phyloP scores from a whole-genome alignment of 805 yeast species.

The Starmerella stigmatis region DNA sequence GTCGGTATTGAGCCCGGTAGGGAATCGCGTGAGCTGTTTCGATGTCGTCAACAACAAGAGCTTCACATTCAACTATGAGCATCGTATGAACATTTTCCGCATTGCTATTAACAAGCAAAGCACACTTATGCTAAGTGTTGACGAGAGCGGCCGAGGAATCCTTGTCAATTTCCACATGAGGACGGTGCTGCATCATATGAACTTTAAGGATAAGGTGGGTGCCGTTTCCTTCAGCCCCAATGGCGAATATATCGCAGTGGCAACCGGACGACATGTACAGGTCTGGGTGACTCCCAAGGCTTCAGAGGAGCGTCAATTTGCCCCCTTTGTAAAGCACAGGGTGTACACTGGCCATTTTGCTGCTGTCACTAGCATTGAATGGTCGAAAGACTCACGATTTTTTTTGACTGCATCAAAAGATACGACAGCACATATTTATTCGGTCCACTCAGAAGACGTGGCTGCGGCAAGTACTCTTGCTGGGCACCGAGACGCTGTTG shows the following conservation, averaged over 20 bases:
- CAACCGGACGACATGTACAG: constrained; percentile 70
- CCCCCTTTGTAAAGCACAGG: constrained; percentile 87
- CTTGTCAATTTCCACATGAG: constrained; percentile 74
- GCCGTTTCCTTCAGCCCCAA: constrained; percentile 80
- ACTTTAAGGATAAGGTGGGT: constrained; percentile 67
- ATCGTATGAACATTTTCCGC: constrained; percentile 67
- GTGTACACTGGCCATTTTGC: constrained; percentile 87
- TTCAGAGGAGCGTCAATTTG: constrained; percentile 80
- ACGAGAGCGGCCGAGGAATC: constrained; percentile 86
- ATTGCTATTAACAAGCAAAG: constrained; percentile 78
- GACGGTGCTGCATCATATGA: constrained; percentile 85
- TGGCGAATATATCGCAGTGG: constrained; percentile 78
- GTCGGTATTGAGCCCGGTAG: constrained; percentile 78
- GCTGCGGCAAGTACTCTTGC: constrained; percentile 75
- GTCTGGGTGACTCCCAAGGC: constrained; percentile 85
- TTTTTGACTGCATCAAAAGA: constrained; percentile 80
- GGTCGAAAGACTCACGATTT: constrained; percentile 89
- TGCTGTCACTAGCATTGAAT: constrained; percentile 63
- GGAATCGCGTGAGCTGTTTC: constrained; percentile 82
- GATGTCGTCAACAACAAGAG: constrained; percentile 76
- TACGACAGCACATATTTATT: constrained; percentile 75
- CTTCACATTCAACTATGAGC: constrained; percentile 85
- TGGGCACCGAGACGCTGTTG: constrained; percentile 84
- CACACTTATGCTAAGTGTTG: constrained; percentile 70
- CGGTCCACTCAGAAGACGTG: constrained; percentile 58